These are phyloP conservation scores for Chrysanthemum seticuspe DNA, from an alignment of 129 eudicot species.

Conservation along the genomic window DNA sequence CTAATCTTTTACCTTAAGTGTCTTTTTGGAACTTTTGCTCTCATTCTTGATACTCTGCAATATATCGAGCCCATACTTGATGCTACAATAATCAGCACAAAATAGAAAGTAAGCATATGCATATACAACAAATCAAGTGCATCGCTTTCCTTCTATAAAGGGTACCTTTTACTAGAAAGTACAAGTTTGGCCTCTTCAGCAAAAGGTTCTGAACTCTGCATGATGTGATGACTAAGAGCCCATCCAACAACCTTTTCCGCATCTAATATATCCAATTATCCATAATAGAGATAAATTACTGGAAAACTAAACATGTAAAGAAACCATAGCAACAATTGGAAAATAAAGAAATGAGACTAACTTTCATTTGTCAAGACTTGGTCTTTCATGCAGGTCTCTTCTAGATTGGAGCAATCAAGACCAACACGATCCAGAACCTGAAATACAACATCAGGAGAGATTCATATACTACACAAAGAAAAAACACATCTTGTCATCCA, in stretches of 20 bases:
- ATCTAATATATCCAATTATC: conserved; percentile 31
- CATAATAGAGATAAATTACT: conserved; percentile 8
- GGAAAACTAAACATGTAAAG: not conserved
- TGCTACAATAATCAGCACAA: conserved; percentile 44
- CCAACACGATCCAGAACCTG: conserved; percentile 66
- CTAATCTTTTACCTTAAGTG: conserved; percentile 59
- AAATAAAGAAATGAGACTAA: conserved; percentile 20
- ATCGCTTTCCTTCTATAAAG: too few species aligned
- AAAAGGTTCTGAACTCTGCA: conserved; percentile 59
- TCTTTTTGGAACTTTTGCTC: conserved; percentile 69
- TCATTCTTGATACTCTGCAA: conserved; percentile 75
- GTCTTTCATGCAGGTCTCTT: conserved; percentile 58
- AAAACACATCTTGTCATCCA: not conserved
- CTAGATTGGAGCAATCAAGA: conserved; percentile 62
- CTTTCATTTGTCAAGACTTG: conserved; percentile 85
- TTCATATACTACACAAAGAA: not conserved
- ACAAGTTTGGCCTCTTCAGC: conserved; percentile 58
- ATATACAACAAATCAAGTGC: not conserved
- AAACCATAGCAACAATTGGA: not conserved
- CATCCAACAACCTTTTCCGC: conserved; percentile 88
- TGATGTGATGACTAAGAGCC: conserved; percentile 89
- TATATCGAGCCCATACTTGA: conserved; percentile 69
- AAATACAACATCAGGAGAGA: conserved; percentile 11
- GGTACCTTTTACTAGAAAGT: conserved; percentile 73
- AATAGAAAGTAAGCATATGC: not conserved